Evolutionary conservation across 2,329 filamentous ascomycete genomes (phyloP).

Genomic region (Cytospora mali): DNA sequence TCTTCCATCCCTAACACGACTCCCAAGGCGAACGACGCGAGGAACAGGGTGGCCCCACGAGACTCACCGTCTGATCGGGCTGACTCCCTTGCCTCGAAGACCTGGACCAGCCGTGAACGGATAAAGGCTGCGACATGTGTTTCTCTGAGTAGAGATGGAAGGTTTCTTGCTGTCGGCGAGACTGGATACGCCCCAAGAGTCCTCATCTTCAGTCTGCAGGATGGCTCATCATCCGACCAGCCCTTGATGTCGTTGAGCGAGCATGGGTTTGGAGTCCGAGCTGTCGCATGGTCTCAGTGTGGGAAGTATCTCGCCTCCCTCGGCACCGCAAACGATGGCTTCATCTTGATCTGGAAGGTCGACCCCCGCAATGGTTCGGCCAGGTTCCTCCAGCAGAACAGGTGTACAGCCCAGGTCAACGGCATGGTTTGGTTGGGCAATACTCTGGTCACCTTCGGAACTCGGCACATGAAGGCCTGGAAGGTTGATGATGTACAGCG

Average conservation of each 20-base stretch:
- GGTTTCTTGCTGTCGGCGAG: slow-evolving; percentile 89
- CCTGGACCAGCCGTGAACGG: slow-evolving; percentile 85
- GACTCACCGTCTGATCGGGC: slow-evolving; percentile 55
- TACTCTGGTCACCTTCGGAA: slow-evolving; percentile 81
- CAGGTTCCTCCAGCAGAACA: slow-evolving; percentile 80
- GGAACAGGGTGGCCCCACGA: slow-evolving; percentile 56
- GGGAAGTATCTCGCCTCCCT: slow-evolving; percentile 85
- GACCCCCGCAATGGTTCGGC: slow-evolving; percentile 80
- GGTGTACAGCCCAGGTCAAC: slow-evolving; percentile 84
- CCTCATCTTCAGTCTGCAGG: slow-evolving; percentile 83
- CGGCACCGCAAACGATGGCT: slow-evolving; percentile 88
- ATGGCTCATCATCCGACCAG: slow-evolving; percentile 75
- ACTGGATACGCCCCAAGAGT: slow-evolving; percentile 92
- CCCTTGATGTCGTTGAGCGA: slow-evolving; percentile 86
- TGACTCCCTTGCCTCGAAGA: slow-evolving; percentile 69
- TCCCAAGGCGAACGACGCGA: slow-evolving; percentile 65
- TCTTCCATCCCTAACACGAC: slow-evolving; percentile 56
- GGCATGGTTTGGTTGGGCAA: slow-evolving; percentile 91
- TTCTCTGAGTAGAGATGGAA: slow-evolving; percentile 83
- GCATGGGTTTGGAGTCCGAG: slow-evolving; percentile 85
- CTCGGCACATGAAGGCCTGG: slow-evolving; percentile 72
- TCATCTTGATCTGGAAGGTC: slow-evolving; percentile 87
- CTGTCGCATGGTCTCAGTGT: slow-evolving; percentile 87
- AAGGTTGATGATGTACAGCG: slow-evolving; percentile 62
- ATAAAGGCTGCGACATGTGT: slow-evolving; percentile 95